Conservation (phyloP, 257 asterid genomes). For the Pogostemon cablin region DNA sequence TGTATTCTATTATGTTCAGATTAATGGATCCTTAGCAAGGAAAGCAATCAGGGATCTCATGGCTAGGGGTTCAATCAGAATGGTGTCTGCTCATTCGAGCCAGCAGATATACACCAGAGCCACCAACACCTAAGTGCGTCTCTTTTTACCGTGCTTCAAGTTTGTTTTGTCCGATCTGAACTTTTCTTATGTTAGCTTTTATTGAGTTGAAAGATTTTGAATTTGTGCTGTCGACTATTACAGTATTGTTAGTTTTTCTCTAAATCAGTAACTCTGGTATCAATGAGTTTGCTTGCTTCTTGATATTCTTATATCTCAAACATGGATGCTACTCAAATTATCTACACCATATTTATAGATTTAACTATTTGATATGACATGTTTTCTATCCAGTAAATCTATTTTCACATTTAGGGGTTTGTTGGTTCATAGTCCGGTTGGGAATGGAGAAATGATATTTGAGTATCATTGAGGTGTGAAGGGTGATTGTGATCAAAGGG, state of each 20-base stretch:
- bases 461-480: no score
- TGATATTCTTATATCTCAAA: neutral
- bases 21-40: conserved; percentile 87
- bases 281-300: conserved; percentile 5
- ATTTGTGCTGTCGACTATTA: neutral
- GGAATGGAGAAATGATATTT: no score
- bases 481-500: no score
- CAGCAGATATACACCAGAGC: conserved; percentile 95
- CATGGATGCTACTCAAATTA: no score
- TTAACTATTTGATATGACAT: no score
- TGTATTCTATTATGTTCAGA: conserved; percentile 40
- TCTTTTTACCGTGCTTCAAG: conserved; percentile 17
- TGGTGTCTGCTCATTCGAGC: conserved; percentile 86
- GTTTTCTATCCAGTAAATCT: no score
- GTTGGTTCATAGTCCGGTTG: no score
- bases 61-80: conserved; percentile 68
- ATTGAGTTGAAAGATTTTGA: conserved; percentile 23
- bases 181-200: conserved; percentile 13
- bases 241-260: neutral
- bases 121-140: conserved; percentile 62
- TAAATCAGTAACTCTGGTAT: neutral
- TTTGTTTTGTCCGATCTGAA: conserved; percentile 21
- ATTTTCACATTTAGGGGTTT: no score
- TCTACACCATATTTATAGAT: no score
- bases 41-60: conserved; percentile 76